These are phyloP conservation scores for Poa pratensis DNA, from an alignment of 176 grass and related monocot species.

Conservation along the genomic window DNA sequence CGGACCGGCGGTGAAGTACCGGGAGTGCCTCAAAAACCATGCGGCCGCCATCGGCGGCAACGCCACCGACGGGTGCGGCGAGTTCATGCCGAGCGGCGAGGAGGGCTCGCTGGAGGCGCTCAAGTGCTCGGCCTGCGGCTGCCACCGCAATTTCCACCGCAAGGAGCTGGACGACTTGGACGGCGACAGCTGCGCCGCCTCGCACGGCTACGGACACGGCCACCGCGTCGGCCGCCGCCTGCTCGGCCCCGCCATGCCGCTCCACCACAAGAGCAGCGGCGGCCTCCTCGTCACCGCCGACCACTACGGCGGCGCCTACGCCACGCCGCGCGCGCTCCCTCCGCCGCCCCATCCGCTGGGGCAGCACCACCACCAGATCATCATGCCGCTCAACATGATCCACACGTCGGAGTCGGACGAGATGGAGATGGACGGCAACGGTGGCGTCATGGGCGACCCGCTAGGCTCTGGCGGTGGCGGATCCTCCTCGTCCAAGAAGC, in stretches of 20 bases:
- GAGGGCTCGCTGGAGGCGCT: conserved; percentile 82
- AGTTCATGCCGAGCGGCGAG: conserved; percentile 93
- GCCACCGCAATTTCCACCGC: conserved; percentile 96
- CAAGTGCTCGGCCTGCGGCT: conserved; percentile 87
- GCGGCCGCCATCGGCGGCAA: conserved; percentile 84
- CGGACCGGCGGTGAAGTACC: conserved; percentile 52
- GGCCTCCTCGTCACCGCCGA: conserved; percentile 49
- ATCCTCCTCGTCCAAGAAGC: conserved; percentile 51
- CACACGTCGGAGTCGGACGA: conserved; percentile 91
- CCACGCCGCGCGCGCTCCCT: conserved; percentile 26
- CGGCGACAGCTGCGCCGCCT: background rate
- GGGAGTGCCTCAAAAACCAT: conserved; percentile 97
- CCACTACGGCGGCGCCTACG: conserved; percentile 52
- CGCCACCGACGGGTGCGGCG: conserved; percentile 90
- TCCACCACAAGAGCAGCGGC: conserved; percentile 20
- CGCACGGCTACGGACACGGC: conserved; percentile 10
- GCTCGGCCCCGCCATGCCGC: conserved; percentile 41
- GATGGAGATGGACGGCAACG: conserved; percentile 70
- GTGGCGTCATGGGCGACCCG: conserved; percentile 4
- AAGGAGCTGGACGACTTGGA: conserved; percentile 56
- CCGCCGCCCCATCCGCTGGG: background rate
- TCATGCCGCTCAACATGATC: conserved; percentile 78
- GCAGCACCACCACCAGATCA: conserved; percentile 55
- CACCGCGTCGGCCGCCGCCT: conserved; percentile 41
- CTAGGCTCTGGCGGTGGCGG: conserved; percentile 6